These are phyloP conservation scores for Trichoderma pleuroti DNA, from an alignment of 2,329 filamentous ascomycete species.

Conservation along the genomic window DNA sequence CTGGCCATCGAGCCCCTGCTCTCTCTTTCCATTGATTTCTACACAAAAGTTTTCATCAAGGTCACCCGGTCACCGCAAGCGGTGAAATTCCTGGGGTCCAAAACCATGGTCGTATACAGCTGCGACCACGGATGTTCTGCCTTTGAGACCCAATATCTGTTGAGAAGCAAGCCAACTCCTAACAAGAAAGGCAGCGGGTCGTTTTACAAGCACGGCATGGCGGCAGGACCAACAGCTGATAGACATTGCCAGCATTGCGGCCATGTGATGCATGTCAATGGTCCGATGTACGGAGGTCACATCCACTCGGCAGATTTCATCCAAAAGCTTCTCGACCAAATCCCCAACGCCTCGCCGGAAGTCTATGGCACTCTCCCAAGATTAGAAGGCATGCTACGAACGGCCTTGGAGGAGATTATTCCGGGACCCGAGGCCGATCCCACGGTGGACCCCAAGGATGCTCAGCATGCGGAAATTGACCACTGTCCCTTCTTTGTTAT, in stretches of 20 bases:
- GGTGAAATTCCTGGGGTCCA: slow-evolving; percentile 86
- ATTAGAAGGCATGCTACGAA: slow-evolving; percentile 87
- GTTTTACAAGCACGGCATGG: slow-evolving; percentile 76
- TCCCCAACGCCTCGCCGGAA: slow-evolving; percentile 62
- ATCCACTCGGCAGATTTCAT: slow-evolving; percentile 84
- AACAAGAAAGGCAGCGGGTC: slow-evolving; percentile 68
- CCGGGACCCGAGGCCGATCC: slow-evolving; percentile 36
- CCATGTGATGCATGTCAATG: slow-evolving; percentile 78
- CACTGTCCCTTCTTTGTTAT: slow-evolving; percentile 83
- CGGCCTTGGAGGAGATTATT: slow-evolving; percentile 72
- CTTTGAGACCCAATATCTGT: slow-evolving; percentile 78
- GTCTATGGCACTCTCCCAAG: slow-evolving; percentile 77
- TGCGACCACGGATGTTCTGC: slow-evolving; percentile 90
- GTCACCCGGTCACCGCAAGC: slow-evolving; percentile 75
- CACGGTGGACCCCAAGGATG: slow-evolving; percentile 39
- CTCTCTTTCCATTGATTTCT: slow-evolving; percentile 94
- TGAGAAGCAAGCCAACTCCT: slow-evolving; percentile 61
- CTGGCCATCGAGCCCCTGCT: slow-evolving; percentile 85
- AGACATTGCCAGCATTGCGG: slow-evolving; percentile 78
- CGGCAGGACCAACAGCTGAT: slow-evolving; percentile 64
- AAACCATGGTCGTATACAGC: slow-evolving; percentile 89
- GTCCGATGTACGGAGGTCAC: slow-evolving; percentile 92
- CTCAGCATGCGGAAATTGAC: slow-evolving; percentile 63
- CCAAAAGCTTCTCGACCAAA: slow-evolving; percentile 67
- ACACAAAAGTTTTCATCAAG: slow-evolving; percentile 82